Evolutionary conservation across 1,139 yeast genomes (phyloP), one percentile per base, ranked within the genome.

Genomic region (Candida gigantensis): DNA sequence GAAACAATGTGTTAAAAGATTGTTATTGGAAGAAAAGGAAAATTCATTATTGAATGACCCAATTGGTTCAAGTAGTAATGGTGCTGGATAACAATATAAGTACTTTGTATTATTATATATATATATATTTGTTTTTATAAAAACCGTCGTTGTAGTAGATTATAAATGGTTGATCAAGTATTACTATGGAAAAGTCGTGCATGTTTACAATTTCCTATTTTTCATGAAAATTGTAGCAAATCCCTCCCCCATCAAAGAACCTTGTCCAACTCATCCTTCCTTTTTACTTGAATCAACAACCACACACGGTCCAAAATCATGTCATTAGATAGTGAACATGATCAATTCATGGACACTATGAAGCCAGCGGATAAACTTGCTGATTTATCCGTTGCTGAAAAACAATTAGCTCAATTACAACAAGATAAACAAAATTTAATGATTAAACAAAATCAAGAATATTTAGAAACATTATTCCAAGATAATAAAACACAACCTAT

Each of bases 1-100:
- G 8, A 79, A 83, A 48, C 80, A 74, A 44, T 92, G 98, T 69
- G 84, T 92, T 11, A 62, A 80, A 37, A 79, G 86, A 8, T 65
- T 87, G 45, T 68, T 82, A 36, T 90, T 81, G 42, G 96, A 86
- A 52, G 90, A 62, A 38, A 60, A 55, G 28, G 41, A 34, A 27
- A 30, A 29, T 40, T 15, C 43, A 26, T 12, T 43, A 23, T 24
- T 27, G 36, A 15, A 36, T 35, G 3, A 43, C 35, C 16, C 43
- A 44, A 17, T 41, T 40, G 11, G 43, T 43, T n/a, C 41, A 36
- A 21, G 37, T 26, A 31, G 19, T 24, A 29, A 18, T 13, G 30
- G n/a, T n/a, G 21, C 12, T 6, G 27, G 19, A 18, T 18, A 18
- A 7, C 7, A 24, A 6, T 14, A 24, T 24, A 6, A 24, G 5